Conservation (phyloP, 169 alveolate genomes). For the Plasmodium billcollinsi region DNA sequence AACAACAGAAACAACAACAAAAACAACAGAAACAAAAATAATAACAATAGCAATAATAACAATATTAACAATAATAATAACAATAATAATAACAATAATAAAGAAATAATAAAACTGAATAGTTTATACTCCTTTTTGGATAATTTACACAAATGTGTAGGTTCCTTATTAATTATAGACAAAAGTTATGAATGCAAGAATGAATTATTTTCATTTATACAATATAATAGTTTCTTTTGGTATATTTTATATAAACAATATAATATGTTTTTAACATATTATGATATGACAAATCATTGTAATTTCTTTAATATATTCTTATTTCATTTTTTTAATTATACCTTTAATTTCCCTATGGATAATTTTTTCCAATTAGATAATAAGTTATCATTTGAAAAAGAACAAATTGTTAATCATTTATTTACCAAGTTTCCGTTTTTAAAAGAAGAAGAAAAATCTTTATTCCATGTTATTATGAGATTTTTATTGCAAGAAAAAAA, state of each 20-base stretch:
- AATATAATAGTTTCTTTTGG: constrained; percentile 51
- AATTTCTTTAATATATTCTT: constrained; percentile 34
- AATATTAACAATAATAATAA: too few species aligned
- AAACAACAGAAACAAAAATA: too few species aligned
- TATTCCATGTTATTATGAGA: constrained; percentile 26
- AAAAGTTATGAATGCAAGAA: constrained; percentile 18
- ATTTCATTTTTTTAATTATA: constrained; percentile 62
- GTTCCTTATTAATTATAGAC: constrained; percentile 47
- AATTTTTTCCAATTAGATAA: constrained; percentile 64
- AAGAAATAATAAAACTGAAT: constrained; percentile 28
- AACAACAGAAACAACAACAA: too few species aligned
- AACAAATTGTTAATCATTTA: neutral
- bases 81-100: neutral
- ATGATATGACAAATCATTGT: constrained; percentile 53
- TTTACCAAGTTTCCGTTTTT: constrained; percentile 37
- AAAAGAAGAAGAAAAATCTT: constrained; percentile 27
- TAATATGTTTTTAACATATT: constrained; percentile 51
- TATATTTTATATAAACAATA: constrained; percentile 69
- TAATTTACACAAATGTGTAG: constrained; percentile 23
- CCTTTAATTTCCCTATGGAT: constrained; percentile 71
- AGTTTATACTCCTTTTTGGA: constrained; percentile 33
- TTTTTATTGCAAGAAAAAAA: constrained; percentile 58
- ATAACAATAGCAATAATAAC: too few species aligned
- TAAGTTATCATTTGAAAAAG: constrained; percentile 9
- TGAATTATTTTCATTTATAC: constrained; percentile 57